These are phyloP conservation scores for Westerdykella ornata DNA, from an alignment of 2,329 filamentous ascomycete genomes.

Conservation along the genomic window DNA sequence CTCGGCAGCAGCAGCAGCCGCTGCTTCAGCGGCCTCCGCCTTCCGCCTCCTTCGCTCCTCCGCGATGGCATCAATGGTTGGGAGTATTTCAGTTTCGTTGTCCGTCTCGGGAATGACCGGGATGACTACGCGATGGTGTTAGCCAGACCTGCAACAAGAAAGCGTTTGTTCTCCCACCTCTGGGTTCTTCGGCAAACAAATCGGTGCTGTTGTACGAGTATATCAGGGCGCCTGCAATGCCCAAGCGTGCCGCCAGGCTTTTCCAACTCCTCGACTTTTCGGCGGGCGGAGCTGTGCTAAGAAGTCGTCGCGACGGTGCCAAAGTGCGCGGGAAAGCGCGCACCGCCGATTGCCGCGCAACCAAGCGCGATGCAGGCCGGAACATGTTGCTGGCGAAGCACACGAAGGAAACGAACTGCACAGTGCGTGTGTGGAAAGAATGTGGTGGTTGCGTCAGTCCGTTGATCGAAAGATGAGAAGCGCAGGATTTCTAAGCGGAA, in stretches of 20 bases:
- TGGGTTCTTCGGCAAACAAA: conserved; percentile 75
- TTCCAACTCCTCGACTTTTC: conserved; percentile 76
- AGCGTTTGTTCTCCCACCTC: conserved; percentile 50
- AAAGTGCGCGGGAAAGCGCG: conserved; percentile 37
- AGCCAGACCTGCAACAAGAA: conserved; percentile 7
- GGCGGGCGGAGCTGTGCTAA: conserved; percentile 54
- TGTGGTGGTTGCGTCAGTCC: conserved; percentile 12
- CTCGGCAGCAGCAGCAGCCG: conserved; percentile 1
- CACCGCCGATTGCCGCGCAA: conserved; percentile 27
- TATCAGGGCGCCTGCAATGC: conserved; percentile 64
- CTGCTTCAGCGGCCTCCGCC: conserved; percentile 1
- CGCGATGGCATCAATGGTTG: conserved; percentile 42
- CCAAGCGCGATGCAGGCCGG: conserved; percentile 44
- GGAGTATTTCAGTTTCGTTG: conserved; percentile 37
- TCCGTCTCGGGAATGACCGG: conserved; percentile 37
- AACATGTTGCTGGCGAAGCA: conserved; percentile 43
- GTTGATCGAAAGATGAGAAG: conserved; percentile 1
- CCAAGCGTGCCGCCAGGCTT: conserved; percentile 65
- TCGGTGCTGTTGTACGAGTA: conserved; percentile 94
- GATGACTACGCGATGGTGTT: conserved; percentile 15
- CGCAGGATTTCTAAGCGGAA: conserved; percentile 18
- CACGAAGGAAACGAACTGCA: conserved; percentile 12
- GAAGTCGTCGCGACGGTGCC: conserved; percentile 42
- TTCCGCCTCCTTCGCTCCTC: conserved; percentile 23
- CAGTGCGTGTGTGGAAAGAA: conserved; percentile 14